phyloP scores from a whole-genome alignment of 768 basidiomycete species.

The Pilatotrama ljubarskyi region DNA sequence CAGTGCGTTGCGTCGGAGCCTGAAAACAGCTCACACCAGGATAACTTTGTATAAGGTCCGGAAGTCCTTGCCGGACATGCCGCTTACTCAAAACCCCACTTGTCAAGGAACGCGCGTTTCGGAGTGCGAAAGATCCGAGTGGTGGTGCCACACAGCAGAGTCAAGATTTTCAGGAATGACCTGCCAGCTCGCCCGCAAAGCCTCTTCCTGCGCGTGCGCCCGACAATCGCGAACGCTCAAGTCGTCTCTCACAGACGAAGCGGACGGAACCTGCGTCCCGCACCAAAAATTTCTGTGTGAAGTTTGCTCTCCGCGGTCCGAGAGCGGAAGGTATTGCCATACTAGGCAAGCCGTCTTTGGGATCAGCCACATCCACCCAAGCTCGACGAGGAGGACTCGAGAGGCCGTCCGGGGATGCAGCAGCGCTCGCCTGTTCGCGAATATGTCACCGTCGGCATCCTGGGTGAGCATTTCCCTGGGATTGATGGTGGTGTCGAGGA shows the following conservation, averaged over 20 bases:
- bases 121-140: constrained; percentile 6
- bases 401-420: constrained; percentile 8
- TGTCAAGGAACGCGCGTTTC: neutral
- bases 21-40: neutral
- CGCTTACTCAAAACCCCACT: neutral
- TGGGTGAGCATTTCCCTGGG: constrained; percentile 1
- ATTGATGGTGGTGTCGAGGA: neutral
- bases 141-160: neutral
- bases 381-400: neutral
- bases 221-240: neutral
- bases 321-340: neutral
- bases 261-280: neutral
- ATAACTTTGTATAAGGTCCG: too few species aligned
- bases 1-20: constrained; percentile 2
- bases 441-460: constrained; percentile 23
- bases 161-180: neutral
- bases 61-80: neutral
- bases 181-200: neutral
- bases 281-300: neutral
- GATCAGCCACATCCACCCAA: constrained; percentile 10
- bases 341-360: constrained; percentile 6
- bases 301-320: neutral
- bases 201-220: neutral
- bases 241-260: neutral
- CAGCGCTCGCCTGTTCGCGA: constrained; percentile 7